Base-by-base conservation (phyloP, 1,139 yeast species). In the Pichia sp. region DNA sequence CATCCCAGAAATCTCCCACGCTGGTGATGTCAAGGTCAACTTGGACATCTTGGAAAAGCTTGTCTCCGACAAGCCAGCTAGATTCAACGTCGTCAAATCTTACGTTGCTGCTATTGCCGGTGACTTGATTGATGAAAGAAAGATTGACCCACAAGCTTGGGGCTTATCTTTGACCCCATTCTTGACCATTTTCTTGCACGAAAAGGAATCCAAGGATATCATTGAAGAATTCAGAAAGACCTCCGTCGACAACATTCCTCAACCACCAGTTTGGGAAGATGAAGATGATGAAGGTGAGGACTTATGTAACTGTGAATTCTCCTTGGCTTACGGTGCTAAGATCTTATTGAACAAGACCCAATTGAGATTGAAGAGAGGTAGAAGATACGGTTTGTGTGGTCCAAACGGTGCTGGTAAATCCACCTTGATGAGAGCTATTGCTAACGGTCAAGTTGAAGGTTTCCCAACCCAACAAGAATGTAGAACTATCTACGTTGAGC, bases 391-490 rank as follows among this genome's bases (percentile, higher is more conserved):
- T 90, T 84, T 93, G 69, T 92, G 97, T 83, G 99, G 99, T 80
- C 97, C 98, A 73, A 93, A 93, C 79, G 99, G 99, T 87, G 96
- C 98, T 71, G 99, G 99, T 88, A 93, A 93, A 82, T 93, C 98
- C 67, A 93, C 99, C 68, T 86, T 93, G 77, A 91, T 93, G 98
- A 90, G 97, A 84, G 98, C 99, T 69, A 89, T 93, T 79, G 98
- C 98, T 68, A 92, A 93, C 80, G 98, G 98, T 76, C 98, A 93
- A 84, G 97, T 93, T 72, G 98, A 93, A 75, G 98, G 98, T 77
- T 93, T 93, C 97, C 99, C 99, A 80, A 79, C 95, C 69, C 97
- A 91, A 80, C 96, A 89, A 55, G 97, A 90, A 80, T 90, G 96
- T 80, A 90, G 91, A 84, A 93, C 99, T 68, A 97, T 93, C 71